These are phyloP conservation scores for Ophiostoma australiae DNA, from an alignment of 2,329 filamentous ascomycete species.

Conservation along the genomic window DNA sequence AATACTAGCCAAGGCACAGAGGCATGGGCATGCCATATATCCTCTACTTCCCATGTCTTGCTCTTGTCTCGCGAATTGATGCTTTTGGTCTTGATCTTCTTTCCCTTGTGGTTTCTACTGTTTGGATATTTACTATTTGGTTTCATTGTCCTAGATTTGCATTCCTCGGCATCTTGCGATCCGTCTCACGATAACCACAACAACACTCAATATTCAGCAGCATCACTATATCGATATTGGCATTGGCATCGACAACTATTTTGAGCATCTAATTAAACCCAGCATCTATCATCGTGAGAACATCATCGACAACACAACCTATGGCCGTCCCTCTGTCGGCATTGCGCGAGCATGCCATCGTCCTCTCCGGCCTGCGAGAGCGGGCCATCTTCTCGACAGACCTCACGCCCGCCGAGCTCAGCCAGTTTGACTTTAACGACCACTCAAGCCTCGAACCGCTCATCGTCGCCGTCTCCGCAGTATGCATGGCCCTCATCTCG, in stretches of 20 bases:
- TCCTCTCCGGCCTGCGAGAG: neutral
- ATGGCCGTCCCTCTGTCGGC: constrained; percentile 10
- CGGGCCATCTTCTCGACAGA: constrained; percentile 10
- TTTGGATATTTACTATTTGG: neutral
- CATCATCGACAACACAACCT: neutral
- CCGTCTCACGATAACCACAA: neutral
- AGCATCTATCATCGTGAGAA: neutral
- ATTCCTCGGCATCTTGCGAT: neutral
- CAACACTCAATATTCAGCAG: too few relatives aligned
- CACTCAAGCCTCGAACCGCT: constrained; percentile 24
- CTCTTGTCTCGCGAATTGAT: neutral
- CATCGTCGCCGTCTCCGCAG: constrained; percentile 26
- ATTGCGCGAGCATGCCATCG: neutral
- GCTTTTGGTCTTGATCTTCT: neutral
- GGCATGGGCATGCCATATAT: neutral
- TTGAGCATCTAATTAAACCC: too few relatives aligned
- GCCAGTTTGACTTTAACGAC: constrained; percentile 29
- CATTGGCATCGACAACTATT: neutral
- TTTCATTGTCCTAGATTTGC: neutral
- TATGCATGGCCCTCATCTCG: constrained; percentile 28
- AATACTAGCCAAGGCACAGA: neutral
- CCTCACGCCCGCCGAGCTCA: constrained; percentile 24
- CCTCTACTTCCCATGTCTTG: neutral
- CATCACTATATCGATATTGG: neutral
- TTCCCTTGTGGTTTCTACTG: neutral